Evolutionary conservation across 345 rosid species (phyloP), one percentile per base, ranked within the genome.

Genomic region (Linum lewisii): DNA sequence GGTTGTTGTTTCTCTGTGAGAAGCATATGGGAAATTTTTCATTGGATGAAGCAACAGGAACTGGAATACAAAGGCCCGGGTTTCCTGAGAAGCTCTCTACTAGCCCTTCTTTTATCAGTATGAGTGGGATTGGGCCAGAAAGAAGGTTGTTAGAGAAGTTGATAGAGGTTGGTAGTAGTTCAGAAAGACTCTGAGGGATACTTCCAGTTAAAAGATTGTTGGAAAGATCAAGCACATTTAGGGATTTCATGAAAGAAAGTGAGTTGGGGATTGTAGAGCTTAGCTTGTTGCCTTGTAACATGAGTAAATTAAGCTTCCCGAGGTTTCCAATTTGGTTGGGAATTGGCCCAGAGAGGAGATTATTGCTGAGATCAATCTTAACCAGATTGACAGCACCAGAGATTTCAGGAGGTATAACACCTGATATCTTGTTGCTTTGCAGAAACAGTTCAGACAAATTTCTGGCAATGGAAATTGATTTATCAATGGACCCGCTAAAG

Each of bases 201-300:
- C 62, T 70, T 42, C 98, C 96, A 0, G 87, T 81, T 62, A 88
- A 75, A 50, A 49, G 77, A 63, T 92, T 92, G 74, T 73, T 71
- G 29, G 98, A 86, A 21, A 92, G 82, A 68, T 92, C 98, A 49
- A 92, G 95, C 64, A 92, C 88, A 59, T 86, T 88, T 63, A 88
- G 83, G 57, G 81, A 84, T 68, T 83, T 83, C 18, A 92, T 77
- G 23, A 57, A 73, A 44, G 93, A 88, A 19, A 92, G 79, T 44
- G 98, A 75, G 29, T 66, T 56, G 8, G 96, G 96, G 38, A 92
- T 88, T 21, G 77, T 79, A 37, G 86, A 88, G 29, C 62, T 74
- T 19, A 92, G 71, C 66, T 34, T 66, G 79, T 92, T 92, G 66
- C 77, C 75, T 79, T 86, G 93, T 62, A 92, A 59, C 50, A 83